Conservation (phyloP, 208 protist genomes). For the Leishmania major region DNA sequence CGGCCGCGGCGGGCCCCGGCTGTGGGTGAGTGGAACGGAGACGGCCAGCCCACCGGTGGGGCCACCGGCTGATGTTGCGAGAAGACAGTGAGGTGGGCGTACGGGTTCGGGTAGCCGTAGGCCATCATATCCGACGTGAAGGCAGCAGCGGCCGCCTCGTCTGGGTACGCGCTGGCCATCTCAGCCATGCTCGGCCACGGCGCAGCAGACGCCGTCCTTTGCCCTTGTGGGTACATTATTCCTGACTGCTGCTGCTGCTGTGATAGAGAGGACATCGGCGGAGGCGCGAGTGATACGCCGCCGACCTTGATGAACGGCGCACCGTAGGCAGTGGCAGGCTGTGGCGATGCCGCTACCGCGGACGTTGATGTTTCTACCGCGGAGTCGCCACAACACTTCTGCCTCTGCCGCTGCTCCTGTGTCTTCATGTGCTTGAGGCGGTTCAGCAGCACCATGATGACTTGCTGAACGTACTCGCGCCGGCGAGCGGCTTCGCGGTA, state of each 20-base stretch:
- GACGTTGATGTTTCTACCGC: constrained; percentile 2
- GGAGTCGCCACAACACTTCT: neutral
- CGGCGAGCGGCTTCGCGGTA: constrained; percentile 36
- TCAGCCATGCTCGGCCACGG: constrained; percentile 1
- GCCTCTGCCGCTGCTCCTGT: constrained; percentile 34
- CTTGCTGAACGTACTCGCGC: constrained; percentile 66
- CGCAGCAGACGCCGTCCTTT: constrained; percentile 1
- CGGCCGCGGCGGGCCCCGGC: neutral
- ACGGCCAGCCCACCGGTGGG: constrained; percentile 25
- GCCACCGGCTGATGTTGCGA: constrained; percentile 34
- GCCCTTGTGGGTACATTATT: neutral
- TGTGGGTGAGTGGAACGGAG: constrained; percentile 2
- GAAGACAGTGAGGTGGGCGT: constrained; percentile 39
- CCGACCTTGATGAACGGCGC: constrained; percentile 14
- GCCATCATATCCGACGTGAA: constrained; percentile 17
- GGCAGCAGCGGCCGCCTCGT: constrained; percentile 20
- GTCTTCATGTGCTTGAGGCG: constrained; percentile 58
- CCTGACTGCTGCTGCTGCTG: constrained; percentile 1
- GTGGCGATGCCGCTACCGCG: neutral
- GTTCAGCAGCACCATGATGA: constrained; percentile 65
- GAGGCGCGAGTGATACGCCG: constrained; percentile 7
- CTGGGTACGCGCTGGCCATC: constrained; percentile 1
- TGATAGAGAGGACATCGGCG: neutral
- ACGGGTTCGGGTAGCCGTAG: constrained; percentile 30
- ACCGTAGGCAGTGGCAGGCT: constrained; percentile 10